These are phyloP conservation scores for Tilletia caries DNA, from an alignment of 1,284 basidiomycete genomes.

Conservation along the genomic window DNA sequence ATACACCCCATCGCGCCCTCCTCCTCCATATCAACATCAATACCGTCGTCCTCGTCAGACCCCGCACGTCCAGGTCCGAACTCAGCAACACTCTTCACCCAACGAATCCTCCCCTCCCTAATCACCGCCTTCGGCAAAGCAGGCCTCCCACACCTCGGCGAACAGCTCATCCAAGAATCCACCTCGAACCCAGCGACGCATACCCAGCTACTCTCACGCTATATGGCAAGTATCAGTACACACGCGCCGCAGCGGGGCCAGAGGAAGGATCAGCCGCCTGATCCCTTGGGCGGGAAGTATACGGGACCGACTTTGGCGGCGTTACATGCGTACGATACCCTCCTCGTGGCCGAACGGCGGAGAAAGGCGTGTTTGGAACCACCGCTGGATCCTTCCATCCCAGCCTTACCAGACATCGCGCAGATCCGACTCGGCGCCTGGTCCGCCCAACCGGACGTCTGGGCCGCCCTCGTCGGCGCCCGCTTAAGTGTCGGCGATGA, in stretches of 20 bases:
- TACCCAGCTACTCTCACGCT: background rate
- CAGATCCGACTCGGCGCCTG: background rate
- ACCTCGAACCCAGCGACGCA: background rate
- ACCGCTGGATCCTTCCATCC: background rate
- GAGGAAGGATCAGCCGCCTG: background rate
- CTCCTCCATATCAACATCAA: background rate
- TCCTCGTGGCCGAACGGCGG: no score
- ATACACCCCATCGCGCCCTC: background rate
- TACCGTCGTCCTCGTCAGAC: no score
- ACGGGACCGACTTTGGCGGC: no score
- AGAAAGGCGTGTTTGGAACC: no score
- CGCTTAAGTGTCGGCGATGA: background rate
- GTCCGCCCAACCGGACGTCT: background rate
- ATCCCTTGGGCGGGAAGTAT: no score
- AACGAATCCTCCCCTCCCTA: background rate
- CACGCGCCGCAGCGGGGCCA: background rate
- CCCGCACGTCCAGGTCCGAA: no score
- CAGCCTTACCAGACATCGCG: background rate
- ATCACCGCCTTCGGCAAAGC: constrained; percentile 6
- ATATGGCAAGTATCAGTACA: background rate
- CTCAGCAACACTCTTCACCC: background rate
- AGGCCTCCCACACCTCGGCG: background rate
- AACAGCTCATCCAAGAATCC: background rate
- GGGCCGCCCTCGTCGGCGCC: background rate
- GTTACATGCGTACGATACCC: no score